Percentiles rank a stretch among this genome's conserved stretches.
These are phyloP conservation scores for Microcyclosporella mali DNA, from an alignment of 2,329 filamentous ascomycete genomes.

Conservation along the genomic window DNA sequence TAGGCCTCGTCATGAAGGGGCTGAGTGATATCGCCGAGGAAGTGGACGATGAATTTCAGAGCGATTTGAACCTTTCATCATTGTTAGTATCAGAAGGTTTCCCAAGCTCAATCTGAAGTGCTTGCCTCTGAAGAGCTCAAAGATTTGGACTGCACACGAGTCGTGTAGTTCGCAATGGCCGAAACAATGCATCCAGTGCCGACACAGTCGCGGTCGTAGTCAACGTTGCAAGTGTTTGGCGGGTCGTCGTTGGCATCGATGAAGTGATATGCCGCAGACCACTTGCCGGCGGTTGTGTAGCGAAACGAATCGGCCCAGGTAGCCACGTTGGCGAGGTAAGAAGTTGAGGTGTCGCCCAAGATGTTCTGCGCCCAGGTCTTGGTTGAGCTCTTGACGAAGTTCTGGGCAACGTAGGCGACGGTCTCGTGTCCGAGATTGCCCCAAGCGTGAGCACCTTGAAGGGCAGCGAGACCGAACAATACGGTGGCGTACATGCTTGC, in stretches of 20 bases:
- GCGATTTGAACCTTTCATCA: slow-evolving; percentile 34
- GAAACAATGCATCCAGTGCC: slow-evolving; percentile 46
- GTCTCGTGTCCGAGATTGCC: slow-evolving; percentile 50
- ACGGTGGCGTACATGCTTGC: slow-evolving; percentile 1
- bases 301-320: slow-evolving; percentile 52
- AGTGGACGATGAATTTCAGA: slow-evolving; percentile 47
- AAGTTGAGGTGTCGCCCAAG: slow-evolving; percentile 38
- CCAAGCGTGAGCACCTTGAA: slow-evolving; percentile 38
- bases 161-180: slow-evolving; percentile 50
- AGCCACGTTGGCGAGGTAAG: slow-evolving; percentile 47
- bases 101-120: neutral
- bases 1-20: slow-evolving; percentile 55
- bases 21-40: slow-evolving; percentile 61
- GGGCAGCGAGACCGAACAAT: neutral
- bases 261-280: slow-evolving; percentile 45
- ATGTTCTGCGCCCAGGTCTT: slow-evolving; percentile 40
- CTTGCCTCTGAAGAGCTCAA: slow-evolving; percentile 26
- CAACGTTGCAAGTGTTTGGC: slow-evolving; percentile 43
- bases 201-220: slow-evolving; percentile 48
- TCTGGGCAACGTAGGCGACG: slow-evolving; percentile 49
- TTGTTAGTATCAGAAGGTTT: neutral
- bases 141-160: slow-evolving; percentile 30
- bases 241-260: slow-evolving; percentile 47
- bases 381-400: slow-evolving; percentile 41
- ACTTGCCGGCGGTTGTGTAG: slow-evolving; percentile 42